These are phyloP conservation scores for Phytophthora citrophthora DNA, from an alignment of 352 stramenopile species.

Conservation along the genomic window DNA sequence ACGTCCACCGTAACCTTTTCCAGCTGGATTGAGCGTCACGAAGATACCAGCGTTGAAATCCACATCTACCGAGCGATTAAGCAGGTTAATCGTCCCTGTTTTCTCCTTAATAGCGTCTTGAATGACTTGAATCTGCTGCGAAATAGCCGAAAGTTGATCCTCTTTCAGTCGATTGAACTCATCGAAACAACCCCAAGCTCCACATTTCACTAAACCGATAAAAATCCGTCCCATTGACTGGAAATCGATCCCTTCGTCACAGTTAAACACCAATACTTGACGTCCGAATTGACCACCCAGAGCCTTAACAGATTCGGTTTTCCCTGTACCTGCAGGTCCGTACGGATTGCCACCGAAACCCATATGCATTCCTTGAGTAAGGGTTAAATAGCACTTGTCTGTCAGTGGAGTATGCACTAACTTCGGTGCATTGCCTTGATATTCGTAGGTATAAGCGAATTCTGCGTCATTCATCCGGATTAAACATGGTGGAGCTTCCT, in stretches of 20 bases:
- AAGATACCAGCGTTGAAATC: slow-evolving; percentile 96
- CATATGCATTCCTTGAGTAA: slow-evolving; percentile 95
- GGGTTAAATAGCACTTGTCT: slow-evolving; percentile 95
- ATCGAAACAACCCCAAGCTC: slow-evolving; percentile 97
- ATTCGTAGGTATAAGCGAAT: slow-evolving; percentile 96
- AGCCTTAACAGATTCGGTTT: slow-evolving; percentile 96
- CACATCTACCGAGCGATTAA: slow-evolving; percentile 88
- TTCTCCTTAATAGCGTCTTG: slow-evolving; percentile 94
- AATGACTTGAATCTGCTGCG: slow-evolving; percentile 95
- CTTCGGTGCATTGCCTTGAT: slow-evolving; percentile 94
- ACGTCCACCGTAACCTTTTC: slow-evolving; percentile 94
- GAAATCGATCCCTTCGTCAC: slow-evolving; percentile 95
- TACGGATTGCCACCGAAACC: slow-evolving; percentile 95
- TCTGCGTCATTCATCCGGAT: slow-evolving; percentile 82
- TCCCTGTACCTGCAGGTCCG: slow-evolving; percentile 94
- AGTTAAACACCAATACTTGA: slow-evolving; percentile 95
- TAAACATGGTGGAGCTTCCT: slow-evolving; percentile 38
- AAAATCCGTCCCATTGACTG: slow-evolving; percentile 96
- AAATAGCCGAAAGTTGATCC: slow-evolving; percentile 94
- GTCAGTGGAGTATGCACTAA: slow-evolving; percentile 95
- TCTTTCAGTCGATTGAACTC: slow-evolving; percentile 97
- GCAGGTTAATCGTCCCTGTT: slow-evolving; percentile 69
- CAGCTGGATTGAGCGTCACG: slow-evolving; percentile 95
- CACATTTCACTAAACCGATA: slow-evolving; percentile 94
- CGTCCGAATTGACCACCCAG: slow-evolving; percentile 90